Evolutionary conservation across 1,139 yeast species (phyloP), one percentile per base, ranked within the genome.

Genomic region (Schwanniomyces etchellsii): DNA sequence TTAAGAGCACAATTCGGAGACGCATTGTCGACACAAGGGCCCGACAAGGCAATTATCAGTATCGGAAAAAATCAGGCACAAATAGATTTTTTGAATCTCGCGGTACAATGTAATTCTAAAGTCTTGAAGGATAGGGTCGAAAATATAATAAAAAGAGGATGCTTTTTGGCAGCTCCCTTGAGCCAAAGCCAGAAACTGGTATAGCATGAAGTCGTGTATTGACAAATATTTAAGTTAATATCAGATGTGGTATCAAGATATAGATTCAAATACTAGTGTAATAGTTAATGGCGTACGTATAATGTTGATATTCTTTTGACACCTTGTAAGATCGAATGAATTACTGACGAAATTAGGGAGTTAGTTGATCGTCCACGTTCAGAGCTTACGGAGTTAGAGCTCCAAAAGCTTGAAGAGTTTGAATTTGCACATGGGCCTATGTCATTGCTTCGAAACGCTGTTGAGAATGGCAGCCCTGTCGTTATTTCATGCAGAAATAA

Each of bases 371-470:
- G 81, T 42, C 86, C 91, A 13, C 74, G 83, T 39, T 70, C 86
- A 4, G 96, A 89, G 47, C 70, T 89, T 34, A 77, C 88, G 4
- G 88, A 82, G 45, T 71, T 71, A 20, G 97, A 91, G 54, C 74
- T 86, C 28, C 80, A 77, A 33, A 80, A 77, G 45, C 66, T 88
- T 26, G 97, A 91, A 55, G 96, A 89, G 49, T 88, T 81, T 50
- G 97, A 91, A 55, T 84, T 86, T 50, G 67, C 76, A 35, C 78
- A 86, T 57, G 98, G 98, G 0, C 99, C 99, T 4, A 73, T 93
- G 71, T 78, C 94, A 3, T 69, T 91, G 21, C 70, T 91, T 16
- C 85, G 86, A 44, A 76, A 78, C 32, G 89, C 97, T 0, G 82
- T 86, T 26, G 72, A 78, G 41, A 72, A 77, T 38, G 79, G 77